A percentile compares a stretch with the other conserved stretches of the same genome.
Evolutionary conservation across 352 stramenopile species (phyloP).

Genomic region (Globisporangium perplexum): DNA sequence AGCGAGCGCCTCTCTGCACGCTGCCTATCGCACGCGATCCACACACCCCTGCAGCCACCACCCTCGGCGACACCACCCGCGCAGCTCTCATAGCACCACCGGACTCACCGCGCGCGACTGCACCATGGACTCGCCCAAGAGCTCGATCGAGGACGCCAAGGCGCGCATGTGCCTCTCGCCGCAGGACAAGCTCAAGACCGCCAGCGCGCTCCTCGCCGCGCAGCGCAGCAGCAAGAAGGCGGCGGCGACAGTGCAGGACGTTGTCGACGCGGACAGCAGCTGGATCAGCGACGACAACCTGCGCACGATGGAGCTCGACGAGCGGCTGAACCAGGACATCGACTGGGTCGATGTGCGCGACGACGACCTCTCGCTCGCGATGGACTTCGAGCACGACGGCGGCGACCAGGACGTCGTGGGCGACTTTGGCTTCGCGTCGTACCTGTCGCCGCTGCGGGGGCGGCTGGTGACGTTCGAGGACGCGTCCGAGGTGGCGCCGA

Average conservation of each 20-base stretch:
- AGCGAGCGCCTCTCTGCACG: background rate
- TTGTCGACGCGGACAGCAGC: conserved; percentile 38
- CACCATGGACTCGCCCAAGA: conserved; percentile 18
- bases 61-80: too few species aligned
- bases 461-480: conserved; percentile 22
- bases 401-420: conserved; percentile 34
- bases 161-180: conserved; percentile 56
- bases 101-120: too few species aligned
- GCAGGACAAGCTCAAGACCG: conserved; percentile 58
- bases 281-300: conserved; percentile 83
- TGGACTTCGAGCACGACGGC: conserved; percentile 43
- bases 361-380: conserved; percentile 49
- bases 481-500: conserved; percentile 45
- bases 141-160: conserved; percentile 41
- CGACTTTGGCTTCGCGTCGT: conserved; percentile 64
- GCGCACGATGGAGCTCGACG: conserved; percentile 66
- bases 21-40: background rate
- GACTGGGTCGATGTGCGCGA: conserved; percentile 76
- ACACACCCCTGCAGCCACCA: background rate
- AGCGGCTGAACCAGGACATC: conserved; percentile 73
- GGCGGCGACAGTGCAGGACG: conserved; percentile 14
- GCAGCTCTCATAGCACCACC: too few species aligned
- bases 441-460: conserved; percentile 46
- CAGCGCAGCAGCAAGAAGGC: conserved; percentile 26
- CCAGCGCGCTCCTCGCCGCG: conserved; percentile 10